A percentile compares a stretch with the other conserved stretches of the same genome.
These are phyloP conservation scores for Tripidium arundinaceum DNA, from an alignment of 202 grass and related monocot species.

Conservation along the genomic window DNA sequence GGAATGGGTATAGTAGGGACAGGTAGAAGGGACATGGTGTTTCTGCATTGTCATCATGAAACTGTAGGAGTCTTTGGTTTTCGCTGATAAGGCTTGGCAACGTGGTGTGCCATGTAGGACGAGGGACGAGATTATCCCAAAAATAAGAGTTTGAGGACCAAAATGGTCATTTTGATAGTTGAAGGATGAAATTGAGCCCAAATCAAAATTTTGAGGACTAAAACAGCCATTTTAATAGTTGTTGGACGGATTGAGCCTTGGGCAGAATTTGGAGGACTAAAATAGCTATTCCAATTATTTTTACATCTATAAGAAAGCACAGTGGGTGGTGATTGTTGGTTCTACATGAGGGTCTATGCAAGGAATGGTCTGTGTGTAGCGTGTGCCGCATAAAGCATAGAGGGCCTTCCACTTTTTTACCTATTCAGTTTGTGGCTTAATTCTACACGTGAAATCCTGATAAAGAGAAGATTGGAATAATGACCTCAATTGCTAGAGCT, in stretches of 20 bases:
- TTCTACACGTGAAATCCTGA: not conserved
- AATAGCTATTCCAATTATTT: not conserved
- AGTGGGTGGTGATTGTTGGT: not conserved
- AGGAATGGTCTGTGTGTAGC: not conserved
- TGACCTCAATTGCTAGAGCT: not conserved
- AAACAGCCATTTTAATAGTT: not conserved
- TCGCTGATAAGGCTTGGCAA: not conserved
- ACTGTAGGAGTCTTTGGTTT: not conserved
- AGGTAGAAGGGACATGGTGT: not conserved
- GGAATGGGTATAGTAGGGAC: not conserved
- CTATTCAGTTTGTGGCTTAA: not conserved
- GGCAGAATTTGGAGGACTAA: not conserved
- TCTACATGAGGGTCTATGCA: not conserved
- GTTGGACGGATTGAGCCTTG: not conserved
- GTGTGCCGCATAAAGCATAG: not conserved
- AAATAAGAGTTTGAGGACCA: no score
- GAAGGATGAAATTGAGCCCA: no score
- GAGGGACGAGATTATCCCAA: not conserved
- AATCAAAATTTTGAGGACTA: not conserved
- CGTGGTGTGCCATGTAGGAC: not conserved
- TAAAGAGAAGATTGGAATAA: not conserved
- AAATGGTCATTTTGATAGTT: no score
- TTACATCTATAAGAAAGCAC: not conserved
- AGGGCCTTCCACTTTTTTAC: not conserved
- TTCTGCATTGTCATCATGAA: not conserved